Conservation (phyloP, 1,284 basidiomycete species). For the Volvariella surrecta region DNA sequence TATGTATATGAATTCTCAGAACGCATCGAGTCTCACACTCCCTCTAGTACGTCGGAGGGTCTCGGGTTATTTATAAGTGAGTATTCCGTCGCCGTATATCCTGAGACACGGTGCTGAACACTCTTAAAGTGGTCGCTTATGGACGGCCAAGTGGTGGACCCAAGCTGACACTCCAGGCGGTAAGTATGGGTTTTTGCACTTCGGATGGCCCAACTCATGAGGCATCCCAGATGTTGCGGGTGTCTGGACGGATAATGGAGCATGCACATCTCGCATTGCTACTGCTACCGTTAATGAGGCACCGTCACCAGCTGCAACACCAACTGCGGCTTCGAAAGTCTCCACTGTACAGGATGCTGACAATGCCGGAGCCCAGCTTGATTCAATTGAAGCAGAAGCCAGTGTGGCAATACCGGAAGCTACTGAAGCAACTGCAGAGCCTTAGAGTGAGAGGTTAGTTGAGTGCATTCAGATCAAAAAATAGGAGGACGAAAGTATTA, state of each 20-base stretch:
- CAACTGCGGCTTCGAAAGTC: not conserved
- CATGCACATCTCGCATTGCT: constrained; percentile 14
- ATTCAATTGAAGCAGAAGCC: no score
- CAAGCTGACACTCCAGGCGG: constrained; percentile 37
- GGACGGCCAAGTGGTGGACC: constrained; percentile 54
- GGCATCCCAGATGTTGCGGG: constrained; percentile 14
- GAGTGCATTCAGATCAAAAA: no score
- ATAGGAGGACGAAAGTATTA: no score
- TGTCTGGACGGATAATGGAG: constrained; percentile 22
- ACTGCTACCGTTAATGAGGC: constrained; percentile 4
- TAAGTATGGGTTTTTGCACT: constrained; percentile 3
- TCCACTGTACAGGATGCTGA: not conserved
- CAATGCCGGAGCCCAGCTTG: no score
- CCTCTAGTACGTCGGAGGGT: constrained; percentile 38
- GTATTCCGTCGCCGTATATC: constrained; percentile 7
- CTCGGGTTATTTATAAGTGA: constrained; percentile 32
- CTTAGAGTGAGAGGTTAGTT: no score
- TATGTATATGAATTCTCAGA: constrained; percentile 19
- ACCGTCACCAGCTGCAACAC: not conserved
- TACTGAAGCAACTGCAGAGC: not conserved
- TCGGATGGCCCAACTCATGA: not conserved
- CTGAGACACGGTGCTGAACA: not conserved
- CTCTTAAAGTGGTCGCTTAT: constrained; percentile 32
- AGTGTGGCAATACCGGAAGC: not conserved
- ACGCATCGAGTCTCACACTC: constrained; percentile 1